Evolutionary conservation across 73 alveolate genomes (phyloP).

Genomic region (Paramecium pentaurelia): DNA sequence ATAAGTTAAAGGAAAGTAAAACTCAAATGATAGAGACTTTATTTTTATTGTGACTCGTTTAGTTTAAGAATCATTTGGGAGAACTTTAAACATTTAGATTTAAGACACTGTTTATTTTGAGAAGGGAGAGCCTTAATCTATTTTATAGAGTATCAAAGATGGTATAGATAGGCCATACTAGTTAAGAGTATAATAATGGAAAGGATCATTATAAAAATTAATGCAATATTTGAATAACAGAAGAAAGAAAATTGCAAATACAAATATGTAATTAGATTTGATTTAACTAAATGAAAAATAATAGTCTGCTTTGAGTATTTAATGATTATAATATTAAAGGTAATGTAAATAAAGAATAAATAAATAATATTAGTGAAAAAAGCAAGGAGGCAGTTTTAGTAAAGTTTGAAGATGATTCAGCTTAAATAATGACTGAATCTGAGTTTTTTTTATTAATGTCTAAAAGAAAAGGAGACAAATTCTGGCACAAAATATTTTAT

Average conservation of each 20-base stretch:
- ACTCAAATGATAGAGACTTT: constrained; percentile 11
- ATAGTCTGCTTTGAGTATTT: background rate
- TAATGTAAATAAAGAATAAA: background rate
- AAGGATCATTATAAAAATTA: background rate
- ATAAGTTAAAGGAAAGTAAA: background rate
- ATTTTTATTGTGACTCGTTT: background rate
- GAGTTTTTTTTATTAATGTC: constrained; percentile 1
- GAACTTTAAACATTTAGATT: background rate
- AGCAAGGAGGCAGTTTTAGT: background rate
- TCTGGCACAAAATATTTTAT: background rate
- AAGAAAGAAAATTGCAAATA: background rate
- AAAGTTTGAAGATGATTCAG: background rate
- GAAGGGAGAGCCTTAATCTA: background rate
- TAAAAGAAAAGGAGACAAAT: background rate
- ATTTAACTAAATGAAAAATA: background rate
- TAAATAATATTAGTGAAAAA: background rate
- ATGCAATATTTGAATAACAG: constrained; percentile 15
- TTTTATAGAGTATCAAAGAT: constrained; percentile 14
- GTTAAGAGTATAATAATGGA: background rate
- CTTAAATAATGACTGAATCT: background rate
- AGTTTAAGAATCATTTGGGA: background rate
- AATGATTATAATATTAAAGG: background rate
- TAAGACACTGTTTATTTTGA: background rate
- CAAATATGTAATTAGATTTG: background rate
- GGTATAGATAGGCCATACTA: constrained; percentile 26